These are phyloP conservation scores for Phytomonas francai DNA, from an alignment of 208 protist genomes.

Conservation along the genomic window DNA sequence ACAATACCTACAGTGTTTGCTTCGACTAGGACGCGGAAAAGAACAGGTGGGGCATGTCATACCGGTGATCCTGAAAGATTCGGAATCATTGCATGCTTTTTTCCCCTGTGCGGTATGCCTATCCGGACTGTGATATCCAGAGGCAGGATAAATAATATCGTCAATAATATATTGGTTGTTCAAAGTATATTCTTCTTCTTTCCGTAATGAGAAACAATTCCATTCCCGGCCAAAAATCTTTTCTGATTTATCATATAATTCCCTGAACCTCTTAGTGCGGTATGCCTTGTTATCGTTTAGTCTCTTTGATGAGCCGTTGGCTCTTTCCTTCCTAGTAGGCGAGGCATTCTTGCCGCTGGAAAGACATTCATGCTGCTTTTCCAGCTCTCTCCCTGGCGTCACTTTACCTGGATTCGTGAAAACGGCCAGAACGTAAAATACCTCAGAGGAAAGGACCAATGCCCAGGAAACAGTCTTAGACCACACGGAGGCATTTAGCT, in stretches of 20 bases:
- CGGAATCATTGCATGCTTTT: neutral
- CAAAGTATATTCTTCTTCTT: constrained; percentile 37
- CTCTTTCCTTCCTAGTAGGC: neutral
- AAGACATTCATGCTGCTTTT: constrained; percentile 18
- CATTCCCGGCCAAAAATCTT: neutral
- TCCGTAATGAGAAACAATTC: neutral
- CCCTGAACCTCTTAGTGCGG: neutral
- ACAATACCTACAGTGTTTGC: constrained; percentile 93
- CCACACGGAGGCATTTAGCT: constrained; percentile 25
- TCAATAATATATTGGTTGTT: constrained; percentile 71
- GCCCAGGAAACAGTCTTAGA: constrained; percentile 54
- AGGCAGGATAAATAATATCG: constrained; percentile 53
- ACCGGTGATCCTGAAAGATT: constrained; percentile 7
- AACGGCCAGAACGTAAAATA: constrained; percentile 58
- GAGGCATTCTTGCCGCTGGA: constrained; percentile 14
- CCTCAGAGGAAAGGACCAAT: constrained; percentile 54
- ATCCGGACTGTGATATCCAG: neutral
- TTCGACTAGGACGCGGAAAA: constrained; percentile 79
- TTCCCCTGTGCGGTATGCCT: neutral
- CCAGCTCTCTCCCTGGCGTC: constrained; percentile 28
- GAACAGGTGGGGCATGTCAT: constrained; percentile 60
- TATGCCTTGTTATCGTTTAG: neutral
- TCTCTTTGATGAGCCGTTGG: neutral
- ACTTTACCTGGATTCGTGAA: constrained; percentile 77
- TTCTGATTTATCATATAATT: neutral